A percentile compares a stretch with the other conserved stretches of the same genome.
Evolutionary conservation across 768 basidiomycete species (phyloP).

Genomic region (Filobasidium floriforme): DNA sequence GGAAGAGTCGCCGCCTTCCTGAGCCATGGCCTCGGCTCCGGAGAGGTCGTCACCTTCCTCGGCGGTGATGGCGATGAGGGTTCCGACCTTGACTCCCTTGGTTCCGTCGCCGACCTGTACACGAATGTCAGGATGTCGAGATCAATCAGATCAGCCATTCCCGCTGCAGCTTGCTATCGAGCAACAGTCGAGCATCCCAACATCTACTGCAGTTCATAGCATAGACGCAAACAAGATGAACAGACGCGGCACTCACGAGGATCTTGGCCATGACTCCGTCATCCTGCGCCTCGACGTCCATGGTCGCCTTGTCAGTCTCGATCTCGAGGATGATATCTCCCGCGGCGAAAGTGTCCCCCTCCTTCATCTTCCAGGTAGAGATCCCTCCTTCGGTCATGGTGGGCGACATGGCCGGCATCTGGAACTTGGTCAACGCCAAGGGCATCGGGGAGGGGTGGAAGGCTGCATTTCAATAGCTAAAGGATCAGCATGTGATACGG

Average conservation of each 20-base stretch:
- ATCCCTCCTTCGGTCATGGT: constrained; percentile 99
- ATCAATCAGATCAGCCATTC: neutral
- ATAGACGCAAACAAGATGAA: constrained; percentile 9
- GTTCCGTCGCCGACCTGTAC: constrained; percentile 68
- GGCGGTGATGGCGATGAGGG: constrained; percentile 78
- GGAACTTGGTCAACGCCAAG: constrained; percentile 74
- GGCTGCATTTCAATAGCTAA: constrained; percentile 49
- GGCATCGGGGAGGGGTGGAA: constrained; percentile 73
- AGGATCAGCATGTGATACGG: neutral
- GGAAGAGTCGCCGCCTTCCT: constrained; percentile 50
- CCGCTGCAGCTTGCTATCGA: too few relatives aligned
- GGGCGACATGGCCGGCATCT: constrained; percentile 98
- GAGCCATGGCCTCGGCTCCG: constrained; percentile 64
- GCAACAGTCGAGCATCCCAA: too few relatives aligned
- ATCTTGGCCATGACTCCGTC: constrained; percentile 96
- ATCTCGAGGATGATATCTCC: constrained; percentile 97
- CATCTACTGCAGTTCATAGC: neutral
- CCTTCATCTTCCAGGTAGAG: constrained; percentile 92
- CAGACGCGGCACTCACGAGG: constrained; percentile 56
- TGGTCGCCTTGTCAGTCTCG: constrained; percentile 99
- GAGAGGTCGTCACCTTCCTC: constrained; percentile 95
- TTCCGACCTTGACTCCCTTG: constrained; percentile 80
- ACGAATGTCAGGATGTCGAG: neutral
- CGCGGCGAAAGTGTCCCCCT: constrained; percentile 77
- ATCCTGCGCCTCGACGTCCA: constrained; percentile 98